phyloP scores from a whole-genome alignment of 2,329 filamentous ascomycete genomes.

The Aspergillus novofumigatus region DNA sequence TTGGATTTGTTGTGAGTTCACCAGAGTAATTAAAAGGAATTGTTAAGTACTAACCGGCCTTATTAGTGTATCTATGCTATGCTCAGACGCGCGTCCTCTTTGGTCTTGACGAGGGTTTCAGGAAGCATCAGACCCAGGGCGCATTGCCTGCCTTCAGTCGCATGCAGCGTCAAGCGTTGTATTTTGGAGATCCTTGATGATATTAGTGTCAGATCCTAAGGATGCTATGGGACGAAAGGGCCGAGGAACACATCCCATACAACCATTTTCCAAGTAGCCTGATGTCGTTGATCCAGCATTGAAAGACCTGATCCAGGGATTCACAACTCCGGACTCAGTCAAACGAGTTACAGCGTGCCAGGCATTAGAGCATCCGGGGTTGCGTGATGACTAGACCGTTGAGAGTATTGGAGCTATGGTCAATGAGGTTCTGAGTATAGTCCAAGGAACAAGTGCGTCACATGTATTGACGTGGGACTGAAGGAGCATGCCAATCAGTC shows the following conservation, averaged over 20 bases:
- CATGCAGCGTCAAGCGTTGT: conserved; percentile 44
- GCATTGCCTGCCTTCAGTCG: conserved; percentile 32
- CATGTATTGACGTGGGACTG: no score
- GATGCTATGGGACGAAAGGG: conserved; percentile 32
- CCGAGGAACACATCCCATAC: conserved; percentile 27
- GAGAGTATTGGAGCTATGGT: no score
- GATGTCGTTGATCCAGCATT: conserved; percentile 24
- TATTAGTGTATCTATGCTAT: conserved; percentile 45
- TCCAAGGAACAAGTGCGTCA: no score
- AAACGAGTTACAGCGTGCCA: conserved; percentile 26
- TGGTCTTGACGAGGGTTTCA: conserved; percentile 32
- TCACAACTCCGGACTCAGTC: conserved; percentile 27
- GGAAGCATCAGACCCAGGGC: conserved; percentile 34
- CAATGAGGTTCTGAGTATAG: no score
- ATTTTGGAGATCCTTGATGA: conserved; percentile 41
- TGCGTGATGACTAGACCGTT: conserved; percentile 3
- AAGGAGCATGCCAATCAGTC: no score
- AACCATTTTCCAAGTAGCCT: conserved; percentile 30
- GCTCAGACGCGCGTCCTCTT: conserved; percentile 41
- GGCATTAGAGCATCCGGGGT: conserved; percentile 29
- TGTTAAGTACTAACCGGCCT: conserved; percentile 2
- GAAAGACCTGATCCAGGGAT: conserved; percentile 22
- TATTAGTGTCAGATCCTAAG: conserved; percentile 25
- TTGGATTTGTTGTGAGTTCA: conserved; percentile 24
- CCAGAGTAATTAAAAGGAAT: neutral